A percentile compares a stretch with the other conserved stretches of the same genome.
phyloP scores from a whole-genome alignment of 495 filamentous ascomycete species.

The Aspergillus nanangensis region DNA sequence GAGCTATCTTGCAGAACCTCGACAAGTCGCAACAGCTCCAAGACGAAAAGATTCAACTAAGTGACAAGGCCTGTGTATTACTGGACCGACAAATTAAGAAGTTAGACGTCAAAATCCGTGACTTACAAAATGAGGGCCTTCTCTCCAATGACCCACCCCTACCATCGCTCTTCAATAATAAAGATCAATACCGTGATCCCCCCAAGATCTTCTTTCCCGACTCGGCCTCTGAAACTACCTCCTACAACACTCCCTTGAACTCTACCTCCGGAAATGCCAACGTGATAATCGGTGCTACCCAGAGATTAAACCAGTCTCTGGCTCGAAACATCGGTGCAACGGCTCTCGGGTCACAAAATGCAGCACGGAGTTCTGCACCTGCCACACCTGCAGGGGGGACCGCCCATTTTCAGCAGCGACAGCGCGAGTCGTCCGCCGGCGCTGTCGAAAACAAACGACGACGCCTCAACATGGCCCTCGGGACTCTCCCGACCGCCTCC shows the following conservation, averaged over 20 bases:
- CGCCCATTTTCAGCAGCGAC: slow-evolving; percentile 55
- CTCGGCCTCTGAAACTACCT: slow-evolving; percentile 31
- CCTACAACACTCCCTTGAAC: slow-evolving; percentile 37
- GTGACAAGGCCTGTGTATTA: slow-evolving; percentile 69
- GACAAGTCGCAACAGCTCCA: slow-evolving; percentile 69
- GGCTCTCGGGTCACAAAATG: slow-evolving; percentile 22
- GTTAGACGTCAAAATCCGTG: slow-evolving; percentile 81
- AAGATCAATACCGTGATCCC: slow-evolving; percentile 52
- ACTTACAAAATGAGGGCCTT: slow-evolving; percentile 72
- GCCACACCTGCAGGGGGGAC: slow-evolving; percentile 61
- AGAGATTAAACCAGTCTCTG: slow-evolving; percentile 41
- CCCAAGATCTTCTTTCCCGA: slow-evolving; percentile 48
- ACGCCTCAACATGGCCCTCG: slow-evolving; percentile 60
- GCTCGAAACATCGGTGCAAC: slow-evolving; percentile 18
- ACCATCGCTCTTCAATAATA: slow-evolving; percentile 69
- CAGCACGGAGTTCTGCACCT: slow-evolving; percentile 52
- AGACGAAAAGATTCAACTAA: slow-evolving; percentile 80
- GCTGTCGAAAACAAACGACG: slow-evolving; percentile 70
- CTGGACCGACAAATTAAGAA: slow-evolving; percentile 86
- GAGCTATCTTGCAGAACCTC: slow-evolving; percentile 66
- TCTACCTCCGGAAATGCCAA: slow-evolving; percentile 41
- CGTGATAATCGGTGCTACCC: slow-evolving; percentile 37
- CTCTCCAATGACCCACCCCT: slow-evolving; percentile 73
- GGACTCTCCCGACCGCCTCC: slow-evolving; percentile 61
- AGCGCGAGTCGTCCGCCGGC: slow-evolving; percentile 75